Base-by-base conservation (phyloP, 495 filamentous ascomycete species). In the Trichoderma gamsii region DNA sequence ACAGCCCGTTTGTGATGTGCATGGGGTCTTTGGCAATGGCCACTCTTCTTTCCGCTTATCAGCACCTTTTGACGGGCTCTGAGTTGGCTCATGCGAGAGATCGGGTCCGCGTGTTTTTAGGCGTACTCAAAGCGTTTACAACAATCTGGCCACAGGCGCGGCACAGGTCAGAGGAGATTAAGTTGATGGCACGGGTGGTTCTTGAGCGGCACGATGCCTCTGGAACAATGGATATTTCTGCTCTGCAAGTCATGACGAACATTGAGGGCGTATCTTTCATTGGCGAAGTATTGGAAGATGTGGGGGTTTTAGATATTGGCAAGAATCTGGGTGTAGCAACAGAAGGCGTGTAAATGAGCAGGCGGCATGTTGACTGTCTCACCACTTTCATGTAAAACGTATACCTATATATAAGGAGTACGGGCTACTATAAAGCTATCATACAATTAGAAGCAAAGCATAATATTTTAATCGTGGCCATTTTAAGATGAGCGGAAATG, bases 1-100 rank as follows among this genome's bases (percentile, higher is more conserved):
- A 52, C 49, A 52, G 49, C n/a, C 49, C 49, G 4, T 52, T 52
- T 52, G 49, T 52, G n/a, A 52, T 52, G 49, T 52, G 49, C n/a
- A 52, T 52, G 49, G 49, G 49, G 6, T 52, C 49, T 21, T 21
- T 52, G 18, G 49, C 49, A 3, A 21, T 52, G 21, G 49, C 49
- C n/a, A 52, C 49, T n/a, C 21, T 11, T 52, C 49, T 52, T 11
- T 52, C 49, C 2, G 21, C 18, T 21, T 52, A 21, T 25, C 16
- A 21, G n/a, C 49, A 52, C 9, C 7, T 25, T 23, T 52, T 23
- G 49, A 23, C 49, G 18, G 49, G 49, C n/a, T 21, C 49, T 9
- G 49, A 52, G 7, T 21, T 52, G 8, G 0, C 9, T 21, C 21
- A 23, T 21, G 21, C 49, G 21, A 52, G 21, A 23, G 49, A 52